A percentile compares a stretch with the other conserved stretches of the same genome.
These are phyloP conservation scores for Chrysoporthe puriensis DNA, from an alignment of 2,329 filamentous ascomycete species.

Conservation along the genomic window DNA sequence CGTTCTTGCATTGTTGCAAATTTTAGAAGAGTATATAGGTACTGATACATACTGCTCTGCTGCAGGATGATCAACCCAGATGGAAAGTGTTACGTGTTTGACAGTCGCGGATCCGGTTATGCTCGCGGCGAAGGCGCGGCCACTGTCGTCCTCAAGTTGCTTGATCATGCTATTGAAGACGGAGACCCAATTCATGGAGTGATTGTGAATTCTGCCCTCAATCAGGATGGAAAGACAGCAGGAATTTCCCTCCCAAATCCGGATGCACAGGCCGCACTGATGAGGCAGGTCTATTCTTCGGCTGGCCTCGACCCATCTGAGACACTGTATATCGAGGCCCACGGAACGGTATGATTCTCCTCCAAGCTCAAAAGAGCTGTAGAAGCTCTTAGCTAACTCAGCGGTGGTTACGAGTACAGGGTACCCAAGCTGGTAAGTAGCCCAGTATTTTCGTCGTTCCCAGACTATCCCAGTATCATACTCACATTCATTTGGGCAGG, in stretches of 20 bases:
- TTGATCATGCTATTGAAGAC: constrained; percentile 42
- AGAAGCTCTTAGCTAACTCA: neutral
- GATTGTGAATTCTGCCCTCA: constrained; percentile 42
- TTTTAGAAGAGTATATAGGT: neutral
- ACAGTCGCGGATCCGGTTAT: constrained; percentile 42
- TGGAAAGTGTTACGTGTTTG: constrained; percentile 35
- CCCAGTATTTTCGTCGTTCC: neutral
- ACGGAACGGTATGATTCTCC: constrained; percentile 33
- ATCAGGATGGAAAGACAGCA: constrained; percentile 45
- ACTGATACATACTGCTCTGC: neutral
- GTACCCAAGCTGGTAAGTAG: constrained; percentile 7
- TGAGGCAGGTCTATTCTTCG: constrained; percentile 29
- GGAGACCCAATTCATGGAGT: constrained; percentile 35
- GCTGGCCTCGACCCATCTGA: constrained; percentile 30
- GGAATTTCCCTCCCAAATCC: constrained; percentile 41
- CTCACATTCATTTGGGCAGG: neutral
- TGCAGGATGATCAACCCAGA: constrained; percentile 30
- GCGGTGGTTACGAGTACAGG: neutral
- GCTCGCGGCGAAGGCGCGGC: constrained; percentile 44
- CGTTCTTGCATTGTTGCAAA: neutral
- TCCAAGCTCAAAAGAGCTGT: neutral
- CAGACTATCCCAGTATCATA: neutral
- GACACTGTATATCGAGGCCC: constrained; percentile 34
- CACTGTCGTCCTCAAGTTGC: constrained; percentile 42
- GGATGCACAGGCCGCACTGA: constrained; percentile 32